Percentiles rank a stretch among this genome's conserved stretches.
Evolutionary conservation across 495 filamentous ascomycete species (phyloP).

Genomic region (Geopyxis carbonaria): DNA sequence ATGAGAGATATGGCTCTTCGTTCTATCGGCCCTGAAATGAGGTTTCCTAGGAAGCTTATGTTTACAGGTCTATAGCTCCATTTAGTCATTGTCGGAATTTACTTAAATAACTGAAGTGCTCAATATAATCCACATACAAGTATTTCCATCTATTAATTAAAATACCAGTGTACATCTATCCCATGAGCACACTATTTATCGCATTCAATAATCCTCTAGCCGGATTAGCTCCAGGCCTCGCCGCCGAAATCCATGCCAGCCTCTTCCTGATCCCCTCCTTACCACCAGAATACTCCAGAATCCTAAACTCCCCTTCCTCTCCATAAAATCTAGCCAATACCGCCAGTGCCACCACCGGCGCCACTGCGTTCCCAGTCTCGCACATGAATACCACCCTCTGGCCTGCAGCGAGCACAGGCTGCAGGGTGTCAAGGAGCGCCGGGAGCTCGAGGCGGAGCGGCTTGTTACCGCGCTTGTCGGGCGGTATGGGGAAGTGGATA

Average conservation of each 20-base stretch:
- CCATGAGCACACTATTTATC: conserved; percentile 78
- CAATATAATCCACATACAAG: no score
- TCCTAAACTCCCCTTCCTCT: conserved; percentile 32
- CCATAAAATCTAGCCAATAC: conserved; percentile 46
- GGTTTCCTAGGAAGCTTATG: no score
- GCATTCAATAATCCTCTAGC: conserved; percentile 65
- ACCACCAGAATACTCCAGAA: conserved; percentile 29
- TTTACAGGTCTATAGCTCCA: no score
- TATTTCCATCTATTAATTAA: no score
- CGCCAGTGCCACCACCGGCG: conserved; percentile 42
- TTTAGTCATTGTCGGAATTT: no score
- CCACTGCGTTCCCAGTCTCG: conserved; percentile 47
- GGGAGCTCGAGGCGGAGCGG: conserved; percentile 28
- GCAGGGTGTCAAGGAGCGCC: neutral
- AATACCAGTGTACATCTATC: no score
- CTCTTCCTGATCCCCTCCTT: conserved; percentile 63
- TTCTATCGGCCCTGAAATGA: no score
- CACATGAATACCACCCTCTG: conserved; percentile 35
- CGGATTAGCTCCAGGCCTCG: conserved; percentile 59
- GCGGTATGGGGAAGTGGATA: conserved; percentile 8
- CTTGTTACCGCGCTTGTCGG: conserved; percentile 24
- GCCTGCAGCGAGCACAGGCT: neutral
- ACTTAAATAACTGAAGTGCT: no score
- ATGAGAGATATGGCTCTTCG: no score
- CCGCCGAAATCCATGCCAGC: conserved; percentile 60